Percentiles rank a stretch among this genome's conserved stretches.
Evolutionary conservation across 306 rosid genomes (phyloP).

Genomic region (Sicyos edulis): DNA sequence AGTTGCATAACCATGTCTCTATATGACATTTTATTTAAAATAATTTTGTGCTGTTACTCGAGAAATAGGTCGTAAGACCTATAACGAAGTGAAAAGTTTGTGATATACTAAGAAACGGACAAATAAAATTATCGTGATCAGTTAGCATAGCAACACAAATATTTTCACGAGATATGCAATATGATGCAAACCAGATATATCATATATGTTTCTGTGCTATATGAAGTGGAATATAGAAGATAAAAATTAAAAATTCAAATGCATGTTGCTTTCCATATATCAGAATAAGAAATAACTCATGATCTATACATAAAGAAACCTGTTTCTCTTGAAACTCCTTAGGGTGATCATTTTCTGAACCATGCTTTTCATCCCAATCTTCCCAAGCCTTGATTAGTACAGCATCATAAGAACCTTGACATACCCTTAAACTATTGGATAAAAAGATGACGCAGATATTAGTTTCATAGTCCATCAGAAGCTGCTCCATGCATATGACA

Average conservation of each 20-base stretch:
- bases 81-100: background rate
- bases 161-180: slow-evolving; percentile 12
- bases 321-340: slow-evolving; percentile 69
- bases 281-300: background rate
- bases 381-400: slow-evolving; percentile 76
- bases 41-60: background rate
- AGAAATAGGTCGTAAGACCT: slow-evolving; percentile 1
- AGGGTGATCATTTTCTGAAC: slow-evolving; percentile 88
- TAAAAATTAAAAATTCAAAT: background rate
- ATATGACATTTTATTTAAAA: slow-evolving; percentile 11
- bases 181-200: background rate
- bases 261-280: background rate
- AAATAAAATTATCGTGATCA: background rate
- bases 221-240: background rate
- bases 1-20: slow-evolving; percentile 1
- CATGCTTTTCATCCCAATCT: slow-evolving; percentile 58
- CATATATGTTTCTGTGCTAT: background rate
- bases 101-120: background rate
- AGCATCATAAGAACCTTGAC: slow-evolving; percentile 71
- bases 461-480: background rate
- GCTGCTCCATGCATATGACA: background rate
- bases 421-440: slow-evolving; percentile 55
- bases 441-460: slow-evolving; percentile 21
- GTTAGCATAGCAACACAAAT: background rate
- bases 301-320: slow-evolving; percentile 37